phyloP scores from a whole-genome alignment of 352 stramenopile genomes.

The Pythium monospermum region DNA sequence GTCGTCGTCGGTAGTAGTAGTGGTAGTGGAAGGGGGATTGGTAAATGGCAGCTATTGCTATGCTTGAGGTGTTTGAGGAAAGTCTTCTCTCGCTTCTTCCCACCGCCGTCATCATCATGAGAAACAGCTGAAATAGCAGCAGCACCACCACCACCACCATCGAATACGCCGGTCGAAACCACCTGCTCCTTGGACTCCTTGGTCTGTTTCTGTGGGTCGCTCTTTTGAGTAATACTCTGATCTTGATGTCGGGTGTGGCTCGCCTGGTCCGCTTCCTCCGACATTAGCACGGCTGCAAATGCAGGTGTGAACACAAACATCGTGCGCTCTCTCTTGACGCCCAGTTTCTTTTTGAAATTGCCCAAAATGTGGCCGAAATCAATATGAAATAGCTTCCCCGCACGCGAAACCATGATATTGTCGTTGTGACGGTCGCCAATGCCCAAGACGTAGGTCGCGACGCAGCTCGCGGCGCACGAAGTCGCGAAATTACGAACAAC shows the following conservation, averaged over 20 bases:
- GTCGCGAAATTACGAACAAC: slow-evolving; percentile 23
- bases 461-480: slow-evolving; percentile 31
- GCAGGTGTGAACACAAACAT: slow-evolving; percentile 27
- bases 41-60: slow-evolving; percentile 24
- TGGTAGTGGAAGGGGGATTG: too few relatives aligned
- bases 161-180: not conserved
- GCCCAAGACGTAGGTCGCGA: slow-evolving; percentile 51
- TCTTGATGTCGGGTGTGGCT: too few relatives aligned
- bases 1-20: not conserved
- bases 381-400: slow-evolving; percentile 34
- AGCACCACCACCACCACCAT: too few relatives aligned
- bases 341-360: slow-evolving; percentile 32
- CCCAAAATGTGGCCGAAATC: slow-evolving; percentile 42
- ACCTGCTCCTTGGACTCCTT: not conserved
- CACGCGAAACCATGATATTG: slow-evolving; percentile 50
- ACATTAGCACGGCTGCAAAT: slow-evolving; percentile 27
- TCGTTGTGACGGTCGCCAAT: slow-evolving; percentile 53
- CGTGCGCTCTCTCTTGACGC: slow-evolving; percentile 24
- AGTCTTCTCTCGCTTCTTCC: slow-evolving; percentile 13
- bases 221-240: too few relatives aligned
- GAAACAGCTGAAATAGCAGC: too few relatives aligned
- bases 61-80: slow-evolving; percentile 27
- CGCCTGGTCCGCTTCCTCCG: slow-evolving; percentile 7
- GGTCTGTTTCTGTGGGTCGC: too few relatives aligned
- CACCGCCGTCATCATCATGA: not conserved